phyloP scores from a whole-genome alignment of 23 red algal species.

The Gracilariopsis chorda region DNA sequence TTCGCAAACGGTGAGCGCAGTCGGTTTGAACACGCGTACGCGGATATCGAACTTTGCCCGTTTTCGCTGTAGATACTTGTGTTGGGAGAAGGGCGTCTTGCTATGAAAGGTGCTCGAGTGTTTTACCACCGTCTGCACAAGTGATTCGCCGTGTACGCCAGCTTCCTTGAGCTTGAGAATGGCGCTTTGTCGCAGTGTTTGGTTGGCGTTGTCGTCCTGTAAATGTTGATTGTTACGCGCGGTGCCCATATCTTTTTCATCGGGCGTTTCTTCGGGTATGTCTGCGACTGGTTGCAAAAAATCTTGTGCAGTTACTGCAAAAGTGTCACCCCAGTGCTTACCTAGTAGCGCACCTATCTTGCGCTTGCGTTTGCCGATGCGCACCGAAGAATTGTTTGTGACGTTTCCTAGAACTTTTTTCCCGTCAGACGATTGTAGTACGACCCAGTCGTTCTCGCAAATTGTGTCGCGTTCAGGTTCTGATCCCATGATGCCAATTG shows the following conservation, averaged over 20 bases:
- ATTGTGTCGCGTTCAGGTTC: background rate
- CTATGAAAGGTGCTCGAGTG: constrained; percentile 40
- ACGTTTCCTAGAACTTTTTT: constrained; percentile 40
- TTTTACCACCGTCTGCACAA: constrained; percentile 40
- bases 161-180: constrained; percentile 29
- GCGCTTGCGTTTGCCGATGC: constrained; percentile 56
- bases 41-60: constrained; percentile 56
- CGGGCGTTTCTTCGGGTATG: background rate
- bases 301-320: constrained; percentile 11
- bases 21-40: constrained; percentile 56
- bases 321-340: constrained; percentile 45
- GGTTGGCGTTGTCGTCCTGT: constrained; percentile 45
- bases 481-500: background rate
- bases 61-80: constrained; percentile 68
- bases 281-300: constrained; percentile 27
- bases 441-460: constrained; percentile 46
- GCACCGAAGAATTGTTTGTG: constrained; percentile 2
- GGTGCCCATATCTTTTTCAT: constrained; percentile 28
- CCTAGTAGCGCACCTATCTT: constrained; percentile 39
- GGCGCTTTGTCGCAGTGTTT: constrained; percentile 32
- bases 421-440: constrained; percentile 39
- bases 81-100: constrained; percentile 58
- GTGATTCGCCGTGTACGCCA: constrained; percentile 48
- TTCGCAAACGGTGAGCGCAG: constrained; percentile 35
- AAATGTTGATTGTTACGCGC: constrained; percentile 52